phyloP scores from a whole-genome alignment of 176 grass and related monocot species.

The Chrysopogon serrulatus region DNA sequence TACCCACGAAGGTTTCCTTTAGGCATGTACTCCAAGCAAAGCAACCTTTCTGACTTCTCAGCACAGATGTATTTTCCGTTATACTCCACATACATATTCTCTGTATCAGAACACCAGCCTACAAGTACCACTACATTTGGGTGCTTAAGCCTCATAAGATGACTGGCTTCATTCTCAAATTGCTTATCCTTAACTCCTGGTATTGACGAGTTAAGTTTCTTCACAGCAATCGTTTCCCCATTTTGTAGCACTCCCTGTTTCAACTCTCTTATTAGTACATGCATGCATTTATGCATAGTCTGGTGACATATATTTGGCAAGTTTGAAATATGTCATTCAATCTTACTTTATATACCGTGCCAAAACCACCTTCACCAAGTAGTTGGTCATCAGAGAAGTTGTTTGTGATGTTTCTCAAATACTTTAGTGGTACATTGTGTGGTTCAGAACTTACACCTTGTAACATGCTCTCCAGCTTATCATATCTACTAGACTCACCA shows the following conservation, averaged over 20 bases:
- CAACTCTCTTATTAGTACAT: not conserved
- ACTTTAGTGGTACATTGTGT: not conserved
- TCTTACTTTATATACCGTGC: not conserved
- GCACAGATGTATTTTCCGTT: not conserved
- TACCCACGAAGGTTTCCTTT: not conserved
- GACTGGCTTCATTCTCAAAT: not conserved
- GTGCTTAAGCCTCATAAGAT: not conserved
- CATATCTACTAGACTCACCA: no score
- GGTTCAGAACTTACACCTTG: not conserved
- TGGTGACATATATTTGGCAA: no score
- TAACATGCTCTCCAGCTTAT: not conserved
- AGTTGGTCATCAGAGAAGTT: not conserved
- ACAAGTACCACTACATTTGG: not conserved
- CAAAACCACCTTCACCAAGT: slow-evolving; percentile 10
- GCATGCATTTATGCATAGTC: no score
- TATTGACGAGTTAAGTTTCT: not conserved
- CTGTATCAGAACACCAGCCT: not conserved
- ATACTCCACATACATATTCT: not conserved
- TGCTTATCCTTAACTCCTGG: not conserved
- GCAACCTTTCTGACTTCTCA: not conserved
- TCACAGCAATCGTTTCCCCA: not conserved
- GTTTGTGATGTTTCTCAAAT: not conserved
- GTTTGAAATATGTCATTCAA: not conserved
- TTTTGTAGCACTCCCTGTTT: not conserved
- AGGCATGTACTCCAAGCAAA: not conserved